Evolutionary conservation across 2,329 filamentous ascomycete genomes (phyloP).

Genomic region (Domatiomyces catenatus): DNA sequence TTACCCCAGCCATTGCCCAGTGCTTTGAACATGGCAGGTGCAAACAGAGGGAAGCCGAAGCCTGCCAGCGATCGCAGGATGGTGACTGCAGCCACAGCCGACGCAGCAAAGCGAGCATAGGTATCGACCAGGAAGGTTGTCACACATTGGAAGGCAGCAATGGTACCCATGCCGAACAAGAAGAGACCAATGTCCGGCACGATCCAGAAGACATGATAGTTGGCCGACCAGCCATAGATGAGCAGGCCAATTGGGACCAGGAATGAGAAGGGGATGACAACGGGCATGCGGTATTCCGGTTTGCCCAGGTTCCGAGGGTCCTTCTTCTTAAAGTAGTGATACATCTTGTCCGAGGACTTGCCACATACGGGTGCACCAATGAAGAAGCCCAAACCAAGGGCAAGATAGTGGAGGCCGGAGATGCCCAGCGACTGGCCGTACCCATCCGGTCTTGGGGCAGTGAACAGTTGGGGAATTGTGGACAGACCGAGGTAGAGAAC

Average conservation of each 20-base stretch:
- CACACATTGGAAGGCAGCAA: conserved; percentile 18
- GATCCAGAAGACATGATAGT: conserved; percentile 31
- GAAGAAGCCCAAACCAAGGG: conserved; percentile 44
- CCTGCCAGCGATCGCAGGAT: conserved; percentile 33
- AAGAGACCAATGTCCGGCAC: conserved; percentile 32
- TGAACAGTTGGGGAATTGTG: conserved; percentile 45
- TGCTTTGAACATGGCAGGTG: conserved; percentile 26
- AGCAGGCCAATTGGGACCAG: conserved; percentile 34
- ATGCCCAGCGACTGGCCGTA: conserved; percentile 40
- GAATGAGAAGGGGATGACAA: conserved; percentile 37
- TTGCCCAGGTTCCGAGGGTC: conserved; percentile 15
- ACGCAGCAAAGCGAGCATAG: conserved; percentile 34
- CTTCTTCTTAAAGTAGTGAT: conserved; percentile 19
- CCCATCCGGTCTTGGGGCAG: conserved; percentile 9
- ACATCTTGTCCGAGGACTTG: conserved; percentile 30
- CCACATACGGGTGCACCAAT: conserved; percentile 34
- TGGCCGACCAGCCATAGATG: conserved; percentile 36
- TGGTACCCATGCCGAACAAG: conserved; percentile 27
- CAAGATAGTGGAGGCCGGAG: conserved; percentile 45
- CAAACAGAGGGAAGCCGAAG: conserved; percentile 37
- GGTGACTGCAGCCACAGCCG: conserved; percentile 33
- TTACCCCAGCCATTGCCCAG: conserved; percentile 28
- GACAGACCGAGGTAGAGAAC: conserved; percentile 45
- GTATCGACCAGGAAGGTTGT: conserved; percentile 24
- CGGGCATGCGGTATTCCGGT: conserved; percentile 42